Percentiles rank a stretch among this genome's conserved stretches.
phyloP scores from a whole-genome alignment of 2,329 filamentous ascomycete genomes.

The Onygenales sp. region DNA sequence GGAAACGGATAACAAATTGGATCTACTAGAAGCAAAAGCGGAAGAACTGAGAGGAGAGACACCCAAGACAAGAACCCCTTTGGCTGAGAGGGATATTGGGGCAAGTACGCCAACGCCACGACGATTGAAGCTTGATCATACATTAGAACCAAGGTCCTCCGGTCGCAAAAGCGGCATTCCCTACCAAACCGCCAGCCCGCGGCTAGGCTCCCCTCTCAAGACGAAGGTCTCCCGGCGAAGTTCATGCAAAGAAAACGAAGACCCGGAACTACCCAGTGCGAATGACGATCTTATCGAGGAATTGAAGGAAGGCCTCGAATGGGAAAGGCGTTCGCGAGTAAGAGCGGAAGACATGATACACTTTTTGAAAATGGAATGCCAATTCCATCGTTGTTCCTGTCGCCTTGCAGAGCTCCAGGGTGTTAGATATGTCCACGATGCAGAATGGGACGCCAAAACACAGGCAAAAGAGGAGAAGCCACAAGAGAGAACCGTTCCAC shows the following conservation, averaged over 20 bases:
- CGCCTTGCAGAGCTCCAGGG: constrained; percentile 35
- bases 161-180: constrained; percentile 6
- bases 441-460: constrained; percentile 18
- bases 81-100: constrained; percentile 24
- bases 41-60: constrained; percentile 16
- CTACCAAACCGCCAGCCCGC: constrained; percentile 12
- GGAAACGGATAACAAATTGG: constrained; percentile 28
- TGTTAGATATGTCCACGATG: constrained; percentile 30
- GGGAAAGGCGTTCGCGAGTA: constrained; percentile 40
- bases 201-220: constrained; percentile 9
- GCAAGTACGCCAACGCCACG: constrained; percentile 24
- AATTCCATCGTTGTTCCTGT: constrained; percentile 40
- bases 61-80: constrained; percentile 14
- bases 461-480: constrained; percentile 6
- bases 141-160: neutral
- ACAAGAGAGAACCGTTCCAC: neutral
- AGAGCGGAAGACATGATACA: constrained; percentile 49
- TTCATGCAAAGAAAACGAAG: constrained; percentile 14
- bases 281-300: constrained; percentile 37
- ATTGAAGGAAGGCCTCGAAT: constrained; percentile 40
- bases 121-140: constrained; percentile 10
- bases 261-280: constrained; percentile 14
- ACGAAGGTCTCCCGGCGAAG: constrained; percentile 5
- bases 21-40: constrained; percentile 22
- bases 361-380: constrained; percentile 41